Conservation (phyloP, 2,329 filamentous ascomycete genomes). For the Teratosphaeriaceae sp. region DNA sequence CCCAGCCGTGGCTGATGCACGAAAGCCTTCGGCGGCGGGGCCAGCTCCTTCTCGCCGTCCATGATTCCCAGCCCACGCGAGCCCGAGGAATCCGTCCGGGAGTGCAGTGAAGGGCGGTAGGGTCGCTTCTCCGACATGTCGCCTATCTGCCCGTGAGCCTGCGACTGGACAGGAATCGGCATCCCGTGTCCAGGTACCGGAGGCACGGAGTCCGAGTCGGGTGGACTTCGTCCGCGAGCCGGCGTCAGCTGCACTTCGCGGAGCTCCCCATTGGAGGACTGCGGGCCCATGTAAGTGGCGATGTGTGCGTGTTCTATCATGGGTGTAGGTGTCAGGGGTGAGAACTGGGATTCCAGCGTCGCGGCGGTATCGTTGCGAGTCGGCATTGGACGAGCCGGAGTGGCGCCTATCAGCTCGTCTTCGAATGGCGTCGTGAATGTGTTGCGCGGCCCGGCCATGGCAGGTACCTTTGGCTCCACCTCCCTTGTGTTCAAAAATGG, state of each 20-base stretch:
- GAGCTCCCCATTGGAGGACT: constrained; percentile 20
- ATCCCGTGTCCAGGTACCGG: no score
- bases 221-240: constrained; percentile 12
- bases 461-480: background rate
- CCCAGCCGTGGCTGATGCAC: constrained; percentile 19
- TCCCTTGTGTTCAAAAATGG: background rate
- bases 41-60: constrained; percentile 16
- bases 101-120: constrained; percentile 6
- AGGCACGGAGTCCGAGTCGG: background rate
- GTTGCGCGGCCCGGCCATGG: background rate
- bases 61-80: constrained; percentile 10
- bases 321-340: constrained; percentile 25
- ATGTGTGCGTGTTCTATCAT: constrained; percentile 24
- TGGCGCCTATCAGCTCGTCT: constrained; percentile 17
- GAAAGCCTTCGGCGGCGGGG: constrained; percentile 15
- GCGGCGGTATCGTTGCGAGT: constrained; percentile 11
- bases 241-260: constrained; percentile 18
- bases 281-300: constrained; percentile 21
- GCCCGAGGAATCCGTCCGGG: constrained; percentile 5
- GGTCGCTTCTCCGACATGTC: constrained; percentile 10
- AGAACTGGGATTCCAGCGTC: constrained; percentile 18
- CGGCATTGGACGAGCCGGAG: constrained; percentile 4
- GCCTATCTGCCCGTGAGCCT: background rate
- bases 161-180: no score
- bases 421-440: constrained; percentile 22